Evolutionary conservation across 73 alveolate genomes (phyloP).

Genomic region (Blepharisma stoltei): DNA sequence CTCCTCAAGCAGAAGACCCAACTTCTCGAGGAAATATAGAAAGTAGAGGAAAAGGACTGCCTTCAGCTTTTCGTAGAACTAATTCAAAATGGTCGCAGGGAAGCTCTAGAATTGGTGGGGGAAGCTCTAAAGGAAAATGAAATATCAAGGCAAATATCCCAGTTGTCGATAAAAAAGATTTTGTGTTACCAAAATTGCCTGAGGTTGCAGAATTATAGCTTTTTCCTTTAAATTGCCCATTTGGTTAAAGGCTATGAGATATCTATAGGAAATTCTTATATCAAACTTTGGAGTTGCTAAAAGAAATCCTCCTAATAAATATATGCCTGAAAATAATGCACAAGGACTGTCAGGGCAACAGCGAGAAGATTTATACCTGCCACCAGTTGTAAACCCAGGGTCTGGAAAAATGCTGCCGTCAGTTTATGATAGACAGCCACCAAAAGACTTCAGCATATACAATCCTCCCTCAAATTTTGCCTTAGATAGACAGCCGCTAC

Average conservation of each 20-base stretch:
- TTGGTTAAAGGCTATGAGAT: too few relatives aligned
- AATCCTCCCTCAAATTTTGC: too few relatives aligned
- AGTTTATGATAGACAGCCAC: background rate
- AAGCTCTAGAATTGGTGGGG: slow-evolving; percentile 23
- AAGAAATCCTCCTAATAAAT: background rate
- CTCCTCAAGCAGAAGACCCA: background rate
- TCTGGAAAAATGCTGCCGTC: background rate
- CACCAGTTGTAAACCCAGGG: background rate
- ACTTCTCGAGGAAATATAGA: background rate
- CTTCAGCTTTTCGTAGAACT: background rate
- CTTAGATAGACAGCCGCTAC: background rate
- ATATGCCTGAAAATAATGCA: background rate
- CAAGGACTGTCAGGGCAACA: too few relatives aligned
- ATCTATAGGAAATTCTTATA: too few relatives aligned
- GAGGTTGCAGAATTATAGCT: slow-evolving; percentile 26
- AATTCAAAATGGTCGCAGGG: slow-evolving; percentile 13
- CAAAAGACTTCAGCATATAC: background rate
- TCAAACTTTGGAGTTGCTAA: background rate
- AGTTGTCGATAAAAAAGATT: background rate
- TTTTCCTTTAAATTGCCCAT: too few relatives aligned
- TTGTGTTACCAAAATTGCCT: background rate
- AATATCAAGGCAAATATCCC: background rate
- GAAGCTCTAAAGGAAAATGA: slow-evolving; percentile 18
- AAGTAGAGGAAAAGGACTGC: too few relatives aligned
- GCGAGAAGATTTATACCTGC: background rate